These are phyloP conservation scores for Torulaspora gathmanii DNA, from an alignment of 805 yeast genomes.

Conservation along the genomic window DNA sequence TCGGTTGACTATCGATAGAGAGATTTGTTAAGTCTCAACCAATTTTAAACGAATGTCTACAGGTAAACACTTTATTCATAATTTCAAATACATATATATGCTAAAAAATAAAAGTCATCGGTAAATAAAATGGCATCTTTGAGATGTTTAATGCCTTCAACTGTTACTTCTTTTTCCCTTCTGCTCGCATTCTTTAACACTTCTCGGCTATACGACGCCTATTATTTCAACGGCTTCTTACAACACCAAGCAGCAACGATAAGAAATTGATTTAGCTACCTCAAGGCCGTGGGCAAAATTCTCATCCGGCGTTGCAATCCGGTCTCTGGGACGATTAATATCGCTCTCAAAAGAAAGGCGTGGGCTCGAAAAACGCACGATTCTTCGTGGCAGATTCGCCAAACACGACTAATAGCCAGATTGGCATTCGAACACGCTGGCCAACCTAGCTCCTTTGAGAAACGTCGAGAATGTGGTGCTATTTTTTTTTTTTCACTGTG, in stretches of 20 bases:
- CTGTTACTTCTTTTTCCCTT: neutral
- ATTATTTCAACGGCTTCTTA: neutral
- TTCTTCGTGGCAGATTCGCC: neutral
- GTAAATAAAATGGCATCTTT: neutral
- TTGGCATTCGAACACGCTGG: neutral
- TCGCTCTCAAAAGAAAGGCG: constrained; percentile 5
- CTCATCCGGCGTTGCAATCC: too few relatives aligned
- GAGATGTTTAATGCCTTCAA: neutral
- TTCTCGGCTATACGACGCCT: constrained; percentile 1
- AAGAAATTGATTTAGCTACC: neutral
- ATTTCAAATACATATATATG: constrained; percentile 1
- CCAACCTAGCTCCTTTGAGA: neutral
- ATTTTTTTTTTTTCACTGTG: neutral
- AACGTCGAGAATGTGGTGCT: neutral
- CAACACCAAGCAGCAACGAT: neutral
- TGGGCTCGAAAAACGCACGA: neutral
- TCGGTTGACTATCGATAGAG: constrained; percentile 1
- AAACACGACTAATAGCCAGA: neutral
- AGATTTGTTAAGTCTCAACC: neutral
- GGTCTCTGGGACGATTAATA: neutral
- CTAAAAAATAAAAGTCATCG: neutral
- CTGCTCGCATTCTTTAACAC: neutral
- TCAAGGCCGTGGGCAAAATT: too few relatives aligned
- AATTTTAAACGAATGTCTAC: constrained; percentile 3
- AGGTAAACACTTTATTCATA: constrained; percentile 3